Percentiles rank a stretch among this genome's conserved stretches.
Evolutionary conservation across 192 early-diverging fungal genomes (phyloP).

Genomic region (Podila minutissima): DNA sequence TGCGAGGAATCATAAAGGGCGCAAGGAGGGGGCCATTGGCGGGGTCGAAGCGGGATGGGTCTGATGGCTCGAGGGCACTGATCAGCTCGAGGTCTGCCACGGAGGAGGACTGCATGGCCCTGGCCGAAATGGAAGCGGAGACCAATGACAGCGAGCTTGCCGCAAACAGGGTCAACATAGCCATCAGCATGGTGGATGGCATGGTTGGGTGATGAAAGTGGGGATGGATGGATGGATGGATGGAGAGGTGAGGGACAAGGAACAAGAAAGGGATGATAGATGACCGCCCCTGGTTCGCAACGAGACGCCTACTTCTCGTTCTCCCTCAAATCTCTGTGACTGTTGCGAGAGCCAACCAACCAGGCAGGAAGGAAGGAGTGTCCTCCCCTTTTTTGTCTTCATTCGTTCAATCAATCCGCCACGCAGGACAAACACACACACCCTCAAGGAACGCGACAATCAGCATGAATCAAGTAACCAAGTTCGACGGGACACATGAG

Average conservation of each 20-base stretch:
- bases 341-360: too few relatives aligned
- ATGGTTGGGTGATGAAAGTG: not conserved
- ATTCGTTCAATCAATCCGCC: too few relatives aligned
- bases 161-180: not conserved
- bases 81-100: slow-evolving; percentile 31
- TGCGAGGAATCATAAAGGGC: slow-evolving; percentile 82
- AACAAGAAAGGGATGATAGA: too few relatives aligned
- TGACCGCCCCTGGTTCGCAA: too few relatives aligned
- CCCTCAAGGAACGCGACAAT: not conserved
- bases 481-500: slow-evolving; percentile 82
- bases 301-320: too few relatives aligned
- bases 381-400: too few relatives aligned
- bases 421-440: too few relatives aligned
- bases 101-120: slow-evolving; percentile 27
- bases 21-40: slow-evolving; percentile 64
- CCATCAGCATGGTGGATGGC: not conserved
- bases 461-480: slow-evolving; percentile 57
- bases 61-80: slow-evolving; percentile 26
- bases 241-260: not conserved
- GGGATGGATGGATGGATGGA: not conserved
- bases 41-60: slow-evolving; percentile 26
- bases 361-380: too few relatives aligned
- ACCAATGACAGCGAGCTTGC: not conserved
- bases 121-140: not conserved
- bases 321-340: too few relatives aligned